Evolutionary conservation across 2,329 filamentous ascomycete genomes (phyloP).

Genomic region (Colletotrichum musicola): DNA sequence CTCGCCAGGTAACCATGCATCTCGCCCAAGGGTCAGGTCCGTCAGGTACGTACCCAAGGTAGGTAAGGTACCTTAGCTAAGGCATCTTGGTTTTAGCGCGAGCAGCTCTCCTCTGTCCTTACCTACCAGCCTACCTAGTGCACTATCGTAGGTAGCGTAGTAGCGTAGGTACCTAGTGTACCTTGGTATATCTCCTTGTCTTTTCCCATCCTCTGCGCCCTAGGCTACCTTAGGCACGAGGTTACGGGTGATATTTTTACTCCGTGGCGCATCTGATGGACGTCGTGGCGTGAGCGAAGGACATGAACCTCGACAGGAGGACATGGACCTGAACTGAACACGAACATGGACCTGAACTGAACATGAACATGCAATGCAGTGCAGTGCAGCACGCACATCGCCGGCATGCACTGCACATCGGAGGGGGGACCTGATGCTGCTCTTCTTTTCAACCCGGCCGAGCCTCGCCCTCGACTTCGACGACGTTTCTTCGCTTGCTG

Average conservation of each 20-base stretch:
- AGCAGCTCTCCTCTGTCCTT: neutral
- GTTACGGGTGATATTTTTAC: too few species aligned
- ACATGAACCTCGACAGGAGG: too few species aligned
- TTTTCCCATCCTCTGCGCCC: too few species aligned
- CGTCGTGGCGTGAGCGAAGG: too few species aligned
- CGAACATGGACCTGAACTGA: neutral
- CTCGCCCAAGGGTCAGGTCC: neutral
- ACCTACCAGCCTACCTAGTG: too few species aligned
- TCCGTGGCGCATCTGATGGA: too few species aligned
- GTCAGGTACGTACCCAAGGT: neutral
- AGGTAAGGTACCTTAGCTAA: neutral
- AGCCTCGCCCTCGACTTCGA: neutral
- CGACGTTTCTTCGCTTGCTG: neutral
- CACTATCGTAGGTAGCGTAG: too few species aligned
- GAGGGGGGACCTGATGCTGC: neutral
- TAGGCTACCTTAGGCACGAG: too few species aligned
- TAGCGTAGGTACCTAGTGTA: too few species aligned
- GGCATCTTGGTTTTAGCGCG: constrained; percentile 11
- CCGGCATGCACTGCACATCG: too few species aligned
- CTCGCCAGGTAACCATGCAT: neutral
- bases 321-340: neutral
- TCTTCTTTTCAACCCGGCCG: constrained; percentile 14
- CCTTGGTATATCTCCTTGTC: too few species aligned
- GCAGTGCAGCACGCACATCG: constrained; percentile 16
- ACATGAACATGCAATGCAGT: neutral